These are phyloP conservation scores for Aspergillus puulaauensis DNA, from an alignment of 2,329 filamentous ascomycete species.

Conservation along the genomic window DNA sequence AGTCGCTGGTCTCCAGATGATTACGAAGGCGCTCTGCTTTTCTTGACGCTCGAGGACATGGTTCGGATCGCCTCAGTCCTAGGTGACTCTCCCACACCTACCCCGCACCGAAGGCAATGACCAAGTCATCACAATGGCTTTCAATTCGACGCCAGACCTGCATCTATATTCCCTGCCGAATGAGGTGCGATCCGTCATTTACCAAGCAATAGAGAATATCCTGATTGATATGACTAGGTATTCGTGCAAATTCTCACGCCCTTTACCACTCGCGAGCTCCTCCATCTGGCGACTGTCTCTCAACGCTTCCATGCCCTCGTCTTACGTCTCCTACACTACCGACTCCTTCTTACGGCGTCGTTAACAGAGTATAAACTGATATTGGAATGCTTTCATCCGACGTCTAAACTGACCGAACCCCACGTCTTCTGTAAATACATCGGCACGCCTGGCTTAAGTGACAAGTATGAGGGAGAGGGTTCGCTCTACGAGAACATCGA, in stretches of 20 bases:
- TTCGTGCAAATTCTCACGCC: constrained; percentile 51
- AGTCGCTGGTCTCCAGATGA: background rate
- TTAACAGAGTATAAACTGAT: constrained; percentile 66
- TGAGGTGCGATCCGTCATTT: constrained; percentile 25
- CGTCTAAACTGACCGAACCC: constrained; percentile 66
- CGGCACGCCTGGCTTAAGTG: constrained; percentile 61
- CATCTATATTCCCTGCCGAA: constrained; percentile 34
- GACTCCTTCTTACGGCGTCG: constrained; percentile 59
- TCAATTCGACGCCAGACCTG: constrained; percentile 6
- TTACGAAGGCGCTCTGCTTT: background rate
- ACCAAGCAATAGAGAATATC: background rate
- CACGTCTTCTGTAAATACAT: constrained; percentile 68
- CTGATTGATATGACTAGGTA: constrained; percentile 40
- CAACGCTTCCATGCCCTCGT: constrained; percentile 64
- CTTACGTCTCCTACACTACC: constrained; percentile 63
- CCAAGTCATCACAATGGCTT: constrained; percentile 12
- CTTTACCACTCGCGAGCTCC: constrained; percentile 52
- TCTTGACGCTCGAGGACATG: background rate
- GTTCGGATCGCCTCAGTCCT: background rate
- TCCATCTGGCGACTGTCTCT: constrained; percentile 59
- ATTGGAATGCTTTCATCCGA: constrained; percentile 76
- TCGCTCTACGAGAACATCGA: constrained; percentile 35
- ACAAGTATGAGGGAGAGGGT: constrained; percentile 40
- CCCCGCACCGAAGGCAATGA: background rate
- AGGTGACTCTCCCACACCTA: background rate